Conservation (phyloP, 2,329 filamentous ascomycete species). For the Verticillium nonalfalfae region DNA sequence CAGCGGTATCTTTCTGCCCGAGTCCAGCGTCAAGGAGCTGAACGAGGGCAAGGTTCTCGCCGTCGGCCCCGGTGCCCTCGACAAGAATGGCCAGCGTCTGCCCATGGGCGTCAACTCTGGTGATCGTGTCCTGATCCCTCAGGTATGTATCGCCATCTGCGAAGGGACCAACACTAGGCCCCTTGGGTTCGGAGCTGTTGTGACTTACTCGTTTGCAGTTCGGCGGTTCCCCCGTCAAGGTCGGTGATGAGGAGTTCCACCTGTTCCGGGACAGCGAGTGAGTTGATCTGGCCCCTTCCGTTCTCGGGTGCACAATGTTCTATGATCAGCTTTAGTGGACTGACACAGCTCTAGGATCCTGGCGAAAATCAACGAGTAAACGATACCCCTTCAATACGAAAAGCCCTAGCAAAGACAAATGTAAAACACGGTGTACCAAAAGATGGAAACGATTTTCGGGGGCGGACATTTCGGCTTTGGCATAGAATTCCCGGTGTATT, state of each 20-base stretch:
- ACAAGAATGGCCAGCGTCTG: constrained; percentile 85
- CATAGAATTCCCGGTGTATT: constrained; percentile 6
- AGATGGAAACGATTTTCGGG: constrained; percentile 10
- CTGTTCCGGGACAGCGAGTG: constrained; percentile 98
- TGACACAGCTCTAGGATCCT: constrained; percentile 60
- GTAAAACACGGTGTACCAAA: constrained; percentile 23
- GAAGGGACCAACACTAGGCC: background rate
- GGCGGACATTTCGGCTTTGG: background rate
- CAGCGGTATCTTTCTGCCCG: constrained; percentile 93
- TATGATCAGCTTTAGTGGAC: background rate
- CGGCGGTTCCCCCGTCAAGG: constrained; percentile 91
- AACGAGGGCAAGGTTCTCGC: constrained; percentile 97
- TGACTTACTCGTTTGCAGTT: constrained; percentile 49
- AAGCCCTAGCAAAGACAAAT: constrained; percentile 7
- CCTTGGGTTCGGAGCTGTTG: background rate
- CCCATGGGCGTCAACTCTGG: constrained; percentile 76
- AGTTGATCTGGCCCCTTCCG: constrained; percentile 31
- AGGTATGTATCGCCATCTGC: constrained; percentile 51
- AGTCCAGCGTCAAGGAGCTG: constrained; percentile 94
- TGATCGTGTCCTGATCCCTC: constrained; percentile 92
- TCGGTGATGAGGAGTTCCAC: constrained; percentile 92
- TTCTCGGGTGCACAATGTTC: no score
- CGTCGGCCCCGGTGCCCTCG: constrained; percentile 81
- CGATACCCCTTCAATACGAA: constrained; percentile 8
- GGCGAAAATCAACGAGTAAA: constrained; percentile 96